These are phyloP conservation scores for Dichomitus squalens DNA, from an alignment of 1,284 basidiomycete species.

Conservation along the genomic window DNA sequence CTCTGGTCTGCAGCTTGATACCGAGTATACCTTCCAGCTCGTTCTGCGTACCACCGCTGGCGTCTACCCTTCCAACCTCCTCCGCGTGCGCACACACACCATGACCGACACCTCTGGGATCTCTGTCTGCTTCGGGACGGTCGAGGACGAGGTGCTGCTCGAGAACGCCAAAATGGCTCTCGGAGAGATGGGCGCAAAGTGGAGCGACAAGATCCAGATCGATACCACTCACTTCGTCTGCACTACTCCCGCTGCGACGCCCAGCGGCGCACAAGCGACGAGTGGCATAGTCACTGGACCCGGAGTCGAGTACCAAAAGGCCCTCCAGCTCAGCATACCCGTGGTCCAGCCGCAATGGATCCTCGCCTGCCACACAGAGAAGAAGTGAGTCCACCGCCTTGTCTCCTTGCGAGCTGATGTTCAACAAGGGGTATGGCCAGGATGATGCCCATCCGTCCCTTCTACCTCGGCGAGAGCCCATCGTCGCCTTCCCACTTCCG, in stretches of 20 bases:
- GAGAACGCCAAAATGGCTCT: constrained; percentile 81
- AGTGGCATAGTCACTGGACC: constrained; percentile 56
- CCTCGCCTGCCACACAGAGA: constrained; percentile 80
- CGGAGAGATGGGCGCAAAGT: constrained; percentile 82
- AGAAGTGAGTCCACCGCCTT: constrained; percentile 56
- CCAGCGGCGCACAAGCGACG: constrained; percentile 57
- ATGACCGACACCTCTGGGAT: constrained; percentile 94
- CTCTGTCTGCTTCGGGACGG: constrained; percentile 88
- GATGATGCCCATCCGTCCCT: constrained; percentile 84
- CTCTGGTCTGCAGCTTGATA: constrained; percentile 85
- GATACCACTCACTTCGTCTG: constrained; percentile 97
- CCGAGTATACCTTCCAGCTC: constrained; percentile 92
- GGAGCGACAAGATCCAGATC: constrained; percentile 92
- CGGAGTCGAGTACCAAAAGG: constrained; percentile 88
- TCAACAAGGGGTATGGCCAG: constrained; percentile 40
- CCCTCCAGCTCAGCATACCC: constrained; percentile 87
- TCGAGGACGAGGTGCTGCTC: constrained; percentile 75
- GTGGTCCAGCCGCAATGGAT: constrained; percentile 92
- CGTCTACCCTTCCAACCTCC: constrained; percentile 80
- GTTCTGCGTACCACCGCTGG: constrained; percentile 90
- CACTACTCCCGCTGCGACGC: constrained; percentile 78
- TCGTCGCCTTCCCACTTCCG: constrained; percentile 51
- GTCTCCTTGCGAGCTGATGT: background rate
- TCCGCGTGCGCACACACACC: constrained; percentile 86
- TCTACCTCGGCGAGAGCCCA: constrained; percentile 74